These are phyloP conservation scores for Echites panduratus DNA, from an alignment of 257 asterid genomes.

Conservation along the genomic window DNA sequence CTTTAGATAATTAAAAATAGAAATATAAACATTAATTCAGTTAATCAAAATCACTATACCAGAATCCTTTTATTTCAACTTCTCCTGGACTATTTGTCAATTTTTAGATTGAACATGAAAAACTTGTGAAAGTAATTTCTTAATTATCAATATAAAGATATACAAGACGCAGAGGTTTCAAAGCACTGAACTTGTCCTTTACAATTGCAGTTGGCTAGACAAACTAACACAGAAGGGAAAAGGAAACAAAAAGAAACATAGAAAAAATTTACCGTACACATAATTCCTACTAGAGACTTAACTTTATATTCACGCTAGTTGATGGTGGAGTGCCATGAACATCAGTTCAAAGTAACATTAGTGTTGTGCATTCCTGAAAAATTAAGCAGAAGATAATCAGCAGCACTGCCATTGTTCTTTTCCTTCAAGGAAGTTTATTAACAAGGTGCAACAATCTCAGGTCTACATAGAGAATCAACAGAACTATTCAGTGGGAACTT, in stretches of 20 bases:
- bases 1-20: no score
- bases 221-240: not conserved
- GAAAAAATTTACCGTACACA: not conserved
- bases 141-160: not conserved
- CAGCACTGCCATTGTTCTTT: not conserved
- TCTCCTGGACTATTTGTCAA: not conserved
- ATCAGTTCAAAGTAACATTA: not conserved
- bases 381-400: not conserved
- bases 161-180: not conserved
- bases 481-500: not conserved
- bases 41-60: not conserved
- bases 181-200: not conserved
- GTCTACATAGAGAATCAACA: not conserved
- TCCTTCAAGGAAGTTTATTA: not conserved
- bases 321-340: not conserved
- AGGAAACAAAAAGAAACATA: not conserved
- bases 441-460: not conserved
- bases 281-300: not conserved
- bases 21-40: no score
- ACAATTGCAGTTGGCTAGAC: not conserved
- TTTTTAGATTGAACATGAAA: not conserved
- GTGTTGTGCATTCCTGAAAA: constrained; percentile 3
- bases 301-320: not conserved
- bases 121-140: not conserved
- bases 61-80: not conserved